phyloP scores from a whole-genome alignment of 2,329 filamentous ascomycete genomes.

The Trichothecium sympodiale region DNA sequence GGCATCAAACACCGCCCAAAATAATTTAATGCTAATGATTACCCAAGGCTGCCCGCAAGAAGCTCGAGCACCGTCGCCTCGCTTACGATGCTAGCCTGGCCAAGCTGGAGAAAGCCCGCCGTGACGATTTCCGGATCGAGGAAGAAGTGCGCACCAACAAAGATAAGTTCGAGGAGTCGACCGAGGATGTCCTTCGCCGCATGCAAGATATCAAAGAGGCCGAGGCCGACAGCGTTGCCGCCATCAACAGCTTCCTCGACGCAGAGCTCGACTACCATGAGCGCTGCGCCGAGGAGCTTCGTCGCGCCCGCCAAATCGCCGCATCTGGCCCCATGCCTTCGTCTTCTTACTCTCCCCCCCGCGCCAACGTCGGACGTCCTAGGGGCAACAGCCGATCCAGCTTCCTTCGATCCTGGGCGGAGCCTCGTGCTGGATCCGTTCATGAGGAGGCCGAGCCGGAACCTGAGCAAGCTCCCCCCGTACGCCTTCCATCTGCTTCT shows the following conservation, averaged over 20 bases:
- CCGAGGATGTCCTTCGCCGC: constrained; percentile 77
- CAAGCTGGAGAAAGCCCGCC: constrained; percentile 89
- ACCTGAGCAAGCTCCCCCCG: constrained; percentile 16
- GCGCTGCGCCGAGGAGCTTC: constrained; percentile 73
- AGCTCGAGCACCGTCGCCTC: constrained; percentile 79
- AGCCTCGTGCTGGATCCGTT: constrained; percentile 20
- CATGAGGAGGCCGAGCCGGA: constrained; percentile 23
- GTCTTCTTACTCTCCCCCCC: constrained; percentile 3
- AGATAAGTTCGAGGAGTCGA: constrained; percentile 92
- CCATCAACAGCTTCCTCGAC: constrained; percentile 74
- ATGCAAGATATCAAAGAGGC: constrained; percentile 97
- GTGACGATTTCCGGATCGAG: constrained; percentile 85
- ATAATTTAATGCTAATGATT: neutral
- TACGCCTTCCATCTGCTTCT: constrained; percentile 1
- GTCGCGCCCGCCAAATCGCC: constrained; percentile 34
- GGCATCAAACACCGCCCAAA: neutral
- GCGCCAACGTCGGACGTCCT: constrained; percentile 13
- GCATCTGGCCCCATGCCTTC: constrained; percentile 7
- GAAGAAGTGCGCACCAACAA: constrained; percentile 86
- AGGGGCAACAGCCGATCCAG: constrained; percentile 32
- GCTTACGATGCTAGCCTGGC: constrained; percentile 82
- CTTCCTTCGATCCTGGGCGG: constrained; percentile 34
- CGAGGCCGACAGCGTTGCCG: constrained; percentile 70
- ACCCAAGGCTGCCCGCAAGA: constrained; percentile 64
- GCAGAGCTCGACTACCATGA: constrained; percentile 88